Percentiles rank a stretch among this genome's conserved stretches.
Evolutionary conservation across 768 basidiomycete genomes (phyloP).

Genomic region (Pholiota microspora): DNA sequence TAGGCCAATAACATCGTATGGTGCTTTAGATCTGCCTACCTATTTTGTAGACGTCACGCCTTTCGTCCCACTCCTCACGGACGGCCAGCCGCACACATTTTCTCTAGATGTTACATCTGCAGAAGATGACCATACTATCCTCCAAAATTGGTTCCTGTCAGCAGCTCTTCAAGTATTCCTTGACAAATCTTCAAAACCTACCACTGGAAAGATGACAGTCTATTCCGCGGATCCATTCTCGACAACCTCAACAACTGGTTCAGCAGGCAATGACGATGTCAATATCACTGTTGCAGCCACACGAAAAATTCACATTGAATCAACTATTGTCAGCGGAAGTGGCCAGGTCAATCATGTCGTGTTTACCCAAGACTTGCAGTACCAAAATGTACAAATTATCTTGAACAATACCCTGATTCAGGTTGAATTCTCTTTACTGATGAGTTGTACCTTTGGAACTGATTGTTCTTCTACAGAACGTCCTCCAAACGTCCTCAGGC

Average conservation of each 20-base stretch:
- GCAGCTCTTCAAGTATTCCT: slow-evolving; percentile 68
- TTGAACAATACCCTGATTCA: slow-evolving; percentile 42
- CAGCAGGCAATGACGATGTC: slow-evolving; percentile 44
- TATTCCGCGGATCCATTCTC: slow-evolving; percentile 63
- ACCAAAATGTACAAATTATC: slow-evolving; percentile 63
- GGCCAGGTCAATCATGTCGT: slow-evolving; percentile 53
- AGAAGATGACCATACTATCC: slow-evolving; percentile 60
- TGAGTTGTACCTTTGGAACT: neutral
- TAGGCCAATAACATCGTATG: slow-evolving; percentile 75
- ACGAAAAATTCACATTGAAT: slow-evolving; percentile 56
- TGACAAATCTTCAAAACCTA: slow-evolving; percentile 57
- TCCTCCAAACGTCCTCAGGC: slow-evolving; percentile 40
- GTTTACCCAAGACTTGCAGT: slow-evolving; percentile 61
- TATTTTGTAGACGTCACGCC: slow-evolving; percentile 79
- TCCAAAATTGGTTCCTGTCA: slow-evolving; percentile 79
- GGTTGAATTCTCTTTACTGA: slow-evolving; percentile 17
- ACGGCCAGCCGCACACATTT: slow-evolving; percentile 67
- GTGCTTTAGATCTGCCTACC: slow-evolving; percentile 73
- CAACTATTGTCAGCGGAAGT: slow-evolving; percentile 60
- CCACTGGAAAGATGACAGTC: slow-evolving; percentile 63
- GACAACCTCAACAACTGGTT: slow-evolving; percentile 44
- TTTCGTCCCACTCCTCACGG: slow-evolving; percentile 67
- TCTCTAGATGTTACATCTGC: slow-evolving; percentile 73
- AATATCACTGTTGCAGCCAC: slow-evolving; percentile 62
- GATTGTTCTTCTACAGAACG: slow-evolving; percentile 26